Base-by-base conservation (phyloP, 768 basidiomycete genomes). In the Russula sp. region DNA sequence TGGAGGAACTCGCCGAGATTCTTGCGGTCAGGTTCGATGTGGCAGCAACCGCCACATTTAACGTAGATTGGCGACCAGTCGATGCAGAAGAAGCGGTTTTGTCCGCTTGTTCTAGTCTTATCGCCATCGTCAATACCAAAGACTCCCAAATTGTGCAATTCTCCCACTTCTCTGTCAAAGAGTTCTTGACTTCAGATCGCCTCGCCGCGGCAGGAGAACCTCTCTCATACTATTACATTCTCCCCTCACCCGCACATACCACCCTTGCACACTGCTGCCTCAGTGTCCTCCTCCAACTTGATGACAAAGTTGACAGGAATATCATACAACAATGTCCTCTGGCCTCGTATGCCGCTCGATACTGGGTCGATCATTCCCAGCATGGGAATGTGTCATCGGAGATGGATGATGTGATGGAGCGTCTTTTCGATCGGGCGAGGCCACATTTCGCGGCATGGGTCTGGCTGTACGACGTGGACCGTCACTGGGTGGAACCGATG, bases 101-200 rank as follows among this genome's bases (percentile, higher is more conserved):
- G 11, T 59, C 57, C 11, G 57, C 58, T 0, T 53, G 46, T 18
- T 53, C 62, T 38, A 58, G 62, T 41, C 35, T 63, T 2, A 22
- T 59, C 39, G 2, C 22, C 0, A n/a, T 63, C 2, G 43, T 53
- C 39, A n/a, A 57, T 29, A 45, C 47, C 7, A 10, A 18, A 7
- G 58, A 25, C 7, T 38, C 13, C 1, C 36, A 14, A 42, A 11
- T 53, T 5, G 58, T 63, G 0, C 62, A 63, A 22, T 63, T 63
- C 20, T 51, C 62, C 0, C 62, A 63, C 10, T 63, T 63, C n/a
- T 63, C 62, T 3, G 62, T 63, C 11, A 58, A 63, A 14, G 62
- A 63, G 18, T 60, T 41, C 58, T 59, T 63, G 51, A 53, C 41
- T 5, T 63, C 62, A 18, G 6, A 42, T 1, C 62, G 51, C 20